Base-by-base conservation (phyloP, 2,329 filamentous ascomycete genomes). In the Sporothrix variecibatus region DNA sequence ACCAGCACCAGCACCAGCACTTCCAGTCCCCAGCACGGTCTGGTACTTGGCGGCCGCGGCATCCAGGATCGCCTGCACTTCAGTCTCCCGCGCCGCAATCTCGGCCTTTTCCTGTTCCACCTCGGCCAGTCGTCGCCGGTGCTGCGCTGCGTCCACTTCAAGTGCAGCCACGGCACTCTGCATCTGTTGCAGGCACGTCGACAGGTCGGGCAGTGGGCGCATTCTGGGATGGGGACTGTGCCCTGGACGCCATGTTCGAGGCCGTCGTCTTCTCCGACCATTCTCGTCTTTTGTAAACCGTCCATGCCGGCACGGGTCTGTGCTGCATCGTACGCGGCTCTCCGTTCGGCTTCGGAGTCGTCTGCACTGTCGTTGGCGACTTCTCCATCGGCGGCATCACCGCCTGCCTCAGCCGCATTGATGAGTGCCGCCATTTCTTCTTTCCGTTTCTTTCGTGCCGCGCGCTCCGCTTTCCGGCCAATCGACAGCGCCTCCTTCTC, bases 301-400 rank as follows among this genome's bases (percentile, higher is more conserved):
- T 95, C 95, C 84, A 96, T 92, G n/a, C 94, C 95, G 3, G 93
- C 93, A 26, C 92, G 89, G 9, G 93, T 95, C 83, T 98, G 95
- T 4, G 93, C 92, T 12, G 91, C 89, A 82, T 97, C 95, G 82
- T 97, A 98, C 0, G 94, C 95, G 2, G 92, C 93, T 74, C 91
- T 90, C 20, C 92, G 88, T 80, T 92, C 90, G 0, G 90, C 90
- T 62, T 91, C 90, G 28, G 89, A 91, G 72, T 95, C 93, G n/a
- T 88, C 88, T 0, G 87, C 90, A 7, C 87, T 90, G 8, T 89
- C 89, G 17, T 88, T 88, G 1, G 87, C 90, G 3, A 87, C 90
- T 9, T 94, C 92, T 15, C 87, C 90, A 7, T 90, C 90, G 26
- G n/a, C 72, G 3, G 38, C 70, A n/a, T 40, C 74, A 2, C 88